phyloP scores from a whole-genome alignment of 2,329 filamentous ascomycete genomes.

The Diplodia scrobiculata region DNA sequence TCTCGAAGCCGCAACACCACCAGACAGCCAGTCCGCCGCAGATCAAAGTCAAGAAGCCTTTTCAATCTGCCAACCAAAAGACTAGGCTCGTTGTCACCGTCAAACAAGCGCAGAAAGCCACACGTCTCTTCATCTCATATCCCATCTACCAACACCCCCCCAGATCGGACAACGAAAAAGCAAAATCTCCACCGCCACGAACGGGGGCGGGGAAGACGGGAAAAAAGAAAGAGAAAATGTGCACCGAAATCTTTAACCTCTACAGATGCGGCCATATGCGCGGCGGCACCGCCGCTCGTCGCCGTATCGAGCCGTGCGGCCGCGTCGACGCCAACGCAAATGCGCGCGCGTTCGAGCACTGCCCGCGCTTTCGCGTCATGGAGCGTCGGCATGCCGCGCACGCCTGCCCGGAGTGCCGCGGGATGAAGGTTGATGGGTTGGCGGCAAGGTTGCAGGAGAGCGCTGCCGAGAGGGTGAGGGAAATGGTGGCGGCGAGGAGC shows the following conservation, averaged over 20 bases:
- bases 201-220: too few species aligned
- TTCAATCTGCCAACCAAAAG: too few species aligned
- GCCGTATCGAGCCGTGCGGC: constrained; percentile 4
- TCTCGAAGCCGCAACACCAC: neutral
- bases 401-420: constrained; percentile 12
- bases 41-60: neutral
- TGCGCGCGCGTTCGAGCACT: neutral
- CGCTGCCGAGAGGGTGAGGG: constrained; percentile 2
- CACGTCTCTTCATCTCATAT: neutral
- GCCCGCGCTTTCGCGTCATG: neutral
- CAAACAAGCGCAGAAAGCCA: neutral
- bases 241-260: constrained; percentile 15
- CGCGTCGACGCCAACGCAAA: neutral
- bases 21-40: neutral
- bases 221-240: neutral
- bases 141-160: too few species aligned
- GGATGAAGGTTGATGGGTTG: neutral
- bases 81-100: too few species aligned
- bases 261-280: constrained; percentile 9
- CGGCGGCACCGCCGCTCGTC: constrained; percentile 2
- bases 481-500: neutral
- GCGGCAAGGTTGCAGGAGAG: neutral
- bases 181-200: too few species aligned
- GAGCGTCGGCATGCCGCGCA: neutral
- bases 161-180: too few species aligned